These are phyloP conservation scores for Groenewaldozyma tartarivorans DNA, from an alignment of 805 yeast genomes.

Conservation along the genomic window DNA sequence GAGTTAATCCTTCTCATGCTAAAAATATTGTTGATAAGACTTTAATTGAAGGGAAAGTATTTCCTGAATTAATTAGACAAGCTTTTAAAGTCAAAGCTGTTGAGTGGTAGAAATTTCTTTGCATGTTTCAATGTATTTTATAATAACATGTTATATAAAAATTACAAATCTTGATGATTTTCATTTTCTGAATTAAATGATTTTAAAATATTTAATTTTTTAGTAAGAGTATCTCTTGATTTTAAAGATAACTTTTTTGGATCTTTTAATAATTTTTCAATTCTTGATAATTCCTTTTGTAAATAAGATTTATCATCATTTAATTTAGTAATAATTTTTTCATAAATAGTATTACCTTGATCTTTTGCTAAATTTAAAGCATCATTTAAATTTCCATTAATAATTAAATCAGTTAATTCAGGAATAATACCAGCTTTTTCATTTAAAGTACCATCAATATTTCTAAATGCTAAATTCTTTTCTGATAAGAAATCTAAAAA, in stretches of 20 bases:
- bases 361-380: constrained; percentile 25
- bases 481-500: constrained; percentile 41
- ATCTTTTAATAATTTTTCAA: constrained; percentile 31
- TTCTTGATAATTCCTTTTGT: constrained; percentile 37
- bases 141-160: constrained; percentile 9
- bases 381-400: constrained; percentile 17
- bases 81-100: constrained; percentile 4
- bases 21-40: constrained; percentile 69
- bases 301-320: constrained; percentile 28
- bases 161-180: constrained; percentile 20
- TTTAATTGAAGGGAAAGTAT: constrained; percentile 51
- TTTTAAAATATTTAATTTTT: constrained; percentile 42
- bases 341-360: constrained; percentile 11
- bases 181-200: constrained; percentile 18
- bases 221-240: constrained; percentile 43
- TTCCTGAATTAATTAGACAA: constrained; percentile 56
- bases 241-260: constrained; percentile 29
- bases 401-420: constrained; percentile 24
- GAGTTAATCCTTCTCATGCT: constrained; percentile 70
- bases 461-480: constrained; percentile 32
- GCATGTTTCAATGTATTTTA: neutral
- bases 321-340: constrained; percentile 21
- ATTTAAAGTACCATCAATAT: constrained; percentile 33
- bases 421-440: constrained; percentile 33
- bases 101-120: neutral